Percentiles rank a stretch among this genome's conserved stretches.
Evolutionary conservation across 495 filamentous ascomycete species (phyloP).

Genomic region (Hypoxylon rickii): DNA sequence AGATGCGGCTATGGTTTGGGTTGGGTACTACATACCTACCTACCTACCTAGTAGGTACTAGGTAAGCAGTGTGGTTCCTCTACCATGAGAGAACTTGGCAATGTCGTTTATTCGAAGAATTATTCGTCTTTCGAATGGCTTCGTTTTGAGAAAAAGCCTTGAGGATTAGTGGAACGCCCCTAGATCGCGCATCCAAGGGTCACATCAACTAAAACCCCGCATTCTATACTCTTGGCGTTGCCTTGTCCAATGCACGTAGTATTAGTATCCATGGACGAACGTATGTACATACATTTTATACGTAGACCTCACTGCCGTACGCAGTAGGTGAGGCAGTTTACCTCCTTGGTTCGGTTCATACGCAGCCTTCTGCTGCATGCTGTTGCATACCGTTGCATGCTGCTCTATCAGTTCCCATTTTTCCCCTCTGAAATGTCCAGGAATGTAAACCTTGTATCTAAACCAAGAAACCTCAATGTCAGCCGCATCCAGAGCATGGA

Average conservation of each 20-base stretch:
- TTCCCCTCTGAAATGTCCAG: too few species aligned
- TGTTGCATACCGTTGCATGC: too few species aligned
- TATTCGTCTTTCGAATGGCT: too few species aligned
- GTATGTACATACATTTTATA: slow-evolving; percentile 2
- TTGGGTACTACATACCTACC: too few species aligned
- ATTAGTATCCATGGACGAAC: neutral
- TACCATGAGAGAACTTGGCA: too few species aligned
- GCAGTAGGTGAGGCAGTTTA: neutral
- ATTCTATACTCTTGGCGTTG: slow-evolving; percentile 25
- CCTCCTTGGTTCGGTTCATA: neutral
- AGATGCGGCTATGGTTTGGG: too few species aligned
- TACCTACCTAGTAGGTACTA: too few species aligned
- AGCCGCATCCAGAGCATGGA: slow-evolving; percentile 23
- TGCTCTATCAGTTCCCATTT: too few species aligned
- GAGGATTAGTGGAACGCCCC: neutral
- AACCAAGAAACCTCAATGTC: slow-evolving; percentile 19
- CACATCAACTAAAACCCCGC: slow-evolving; percentile 31
- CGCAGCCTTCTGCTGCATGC: too few species aligned
- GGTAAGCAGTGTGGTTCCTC: too few species aligned
- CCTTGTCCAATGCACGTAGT: neutral
- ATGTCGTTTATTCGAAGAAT: too few species aligned
- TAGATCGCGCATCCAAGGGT: neutral
- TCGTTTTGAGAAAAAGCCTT: too few species aligned
- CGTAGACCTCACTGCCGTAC: neutral
- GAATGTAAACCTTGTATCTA: slow-evolving; percentile 19